Percentiles rank a stretch among this genome's conserved stretches.
These are phyloP conservation scores for Flagelloscypha sp. DNA, from an alignment of 768 basidiomycete species.

Conservation along the genomic window DNA sequence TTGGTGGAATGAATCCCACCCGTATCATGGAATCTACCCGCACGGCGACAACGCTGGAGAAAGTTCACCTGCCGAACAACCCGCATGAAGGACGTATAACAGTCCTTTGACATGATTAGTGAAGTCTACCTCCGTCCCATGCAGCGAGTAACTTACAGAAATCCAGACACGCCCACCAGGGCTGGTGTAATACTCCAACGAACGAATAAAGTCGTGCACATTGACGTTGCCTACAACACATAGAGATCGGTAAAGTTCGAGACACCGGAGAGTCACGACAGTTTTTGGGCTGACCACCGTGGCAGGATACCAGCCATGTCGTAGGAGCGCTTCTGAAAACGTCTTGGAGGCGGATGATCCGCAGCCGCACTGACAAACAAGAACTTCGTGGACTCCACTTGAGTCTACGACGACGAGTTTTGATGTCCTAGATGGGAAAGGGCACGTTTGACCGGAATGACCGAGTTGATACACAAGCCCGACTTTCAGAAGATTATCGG, in stretches of 20 bases:
- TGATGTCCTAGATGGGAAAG: too few species aligned
- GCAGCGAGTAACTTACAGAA: neutral
- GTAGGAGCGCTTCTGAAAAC: too few species aligned
- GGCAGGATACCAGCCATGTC: conserved; percentile 11
- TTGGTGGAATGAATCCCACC: neutral
- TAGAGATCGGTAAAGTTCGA: conserved; percentile 9
- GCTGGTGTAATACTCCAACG: conserved; percentile 2
- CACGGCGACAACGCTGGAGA: conserved; percentile 5
- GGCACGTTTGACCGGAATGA: conserved; percentile 6
- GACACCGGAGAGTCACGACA: conserved; percentile 6
- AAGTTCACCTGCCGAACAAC: conserved; percentile 7
- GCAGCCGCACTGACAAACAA: too few species aligned
- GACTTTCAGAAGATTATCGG: conserved; percentile 3
- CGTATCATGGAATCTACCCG: conserved; percentile 6
- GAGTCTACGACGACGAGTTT: too few species aligned
- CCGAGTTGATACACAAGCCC: conserved; percentile 13
- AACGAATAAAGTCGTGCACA: conserved; percentile 9
- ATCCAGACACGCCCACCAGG: conserved; percentile 3
- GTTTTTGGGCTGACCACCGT: conserved; percentile 7
- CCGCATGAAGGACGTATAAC: conserved; percentile 2
- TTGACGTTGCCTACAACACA: conserved; percentile 10
- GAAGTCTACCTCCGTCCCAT: conserved; percentile 3
- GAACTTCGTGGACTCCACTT: too few species aligned
- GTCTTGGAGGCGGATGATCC: too few species aligned
- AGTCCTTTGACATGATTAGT: conserved; percentile 7